A percentile compares a stretch with the other conserved stretches of the same genome.
These are phyloP conservation scores for Corchorus capsularis DNA, from an alignment of 345 rosid genomes.

Conservation along the genomic window DNA sequence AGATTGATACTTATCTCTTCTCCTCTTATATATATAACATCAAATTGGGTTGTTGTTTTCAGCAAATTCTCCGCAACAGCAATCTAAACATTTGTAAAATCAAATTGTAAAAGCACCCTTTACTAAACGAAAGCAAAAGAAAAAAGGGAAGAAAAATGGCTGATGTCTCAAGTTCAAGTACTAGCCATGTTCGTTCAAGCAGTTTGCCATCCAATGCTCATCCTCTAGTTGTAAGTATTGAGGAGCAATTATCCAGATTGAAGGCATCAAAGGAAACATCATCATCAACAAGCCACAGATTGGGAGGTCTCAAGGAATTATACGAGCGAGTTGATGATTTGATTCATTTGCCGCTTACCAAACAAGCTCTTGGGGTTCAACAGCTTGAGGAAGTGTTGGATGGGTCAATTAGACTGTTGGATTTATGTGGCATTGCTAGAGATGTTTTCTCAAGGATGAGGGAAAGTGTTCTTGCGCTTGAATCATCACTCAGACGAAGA, in stretches of 20 bases:
- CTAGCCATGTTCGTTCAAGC: constrained; percentile 36
- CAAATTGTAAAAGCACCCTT: background rate
- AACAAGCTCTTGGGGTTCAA: background rate
- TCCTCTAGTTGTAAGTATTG: constrained; percentile 36
- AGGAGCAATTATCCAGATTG: constrained; percentile 33
- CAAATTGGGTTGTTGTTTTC: background rate
- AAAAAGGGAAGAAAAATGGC: background rate
- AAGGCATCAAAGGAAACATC: constrained; percentile 27
- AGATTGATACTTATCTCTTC: background rate
- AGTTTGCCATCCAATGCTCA: constrained; percentile 41
- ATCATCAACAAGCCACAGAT: constrained; percentile 19
- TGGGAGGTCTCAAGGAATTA: constrained; percentile 32
- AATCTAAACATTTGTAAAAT: background rate
- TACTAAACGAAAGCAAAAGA: background rate
- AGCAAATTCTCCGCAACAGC: background rate
- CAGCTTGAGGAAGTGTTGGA: constrained; percentile 37
- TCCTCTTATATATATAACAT: background rate
- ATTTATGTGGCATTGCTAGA: constrained; percentile 39
- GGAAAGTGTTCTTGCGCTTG: constrained; percentile 30
- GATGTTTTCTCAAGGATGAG: constrained; percentile 41
- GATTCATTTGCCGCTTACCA: background rate
- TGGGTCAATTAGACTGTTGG: constrained; percentile 43
- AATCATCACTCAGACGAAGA: constrained; percentile 40
- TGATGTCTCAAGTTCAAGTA: background rate
- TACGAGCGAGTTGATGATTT: constrained; percentile 5